Conservation (phyloP, 345 rosid species). For the Gossypioides kirkii region DNA sequence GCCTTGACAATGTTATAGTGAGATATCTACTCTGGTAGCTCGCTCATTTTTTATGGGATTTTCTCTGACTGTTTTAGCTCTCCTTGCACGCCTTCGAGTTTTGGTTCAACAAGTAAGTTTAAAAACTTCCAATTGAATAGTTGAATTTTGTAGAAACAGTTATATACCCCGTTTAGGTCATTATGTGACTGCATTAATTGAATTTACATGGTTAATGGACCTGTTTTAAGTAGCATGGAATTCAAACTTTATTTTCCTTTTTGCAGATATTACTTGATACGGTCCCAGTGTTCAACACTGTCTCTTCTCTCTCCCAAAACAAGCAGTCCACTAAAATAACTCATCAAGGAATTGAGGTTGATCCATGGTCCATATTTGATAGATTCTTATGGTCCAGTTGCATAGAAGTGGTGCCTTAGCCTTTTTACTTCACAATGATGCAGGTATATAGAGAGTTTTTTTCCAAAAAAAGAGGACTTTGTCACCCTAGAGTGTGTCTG, state of each 20-base stretch:
- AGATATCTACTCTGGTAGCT: conserved; percentile 72
- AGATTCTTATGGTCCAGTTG: background rate
- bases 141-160: background rate
- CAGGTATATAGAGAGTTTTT: conserved; percentile 72
- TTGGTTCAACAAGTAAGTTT: conserved; percentile 82
- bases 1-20: conserved; percentile 43
- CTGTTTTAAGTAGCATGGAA: background rate
- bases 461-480: conserved; percentile 49
- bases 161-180: conserved; percentile 2
- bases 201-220: background rate
- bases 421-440: conserved; percentile 8
- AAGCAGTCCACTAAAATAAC: conserved; percentile 71
- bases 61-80: conserved; percentile 61
- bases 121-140: conserved; percentile 5
- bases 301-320: conserved; percentile 55
- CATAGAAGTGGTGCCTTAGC: background rate
- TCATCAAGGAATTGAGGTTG: conserved; percentile 70
- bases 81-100: conserved; percentile 85
- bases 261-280: conserved; percentile 72
- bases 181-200: background rate
- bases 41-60: conserved; percentile 80
- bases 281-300: conserved; percentile 61
- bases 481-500: conserved; percentile 55
- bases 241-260: background rate
- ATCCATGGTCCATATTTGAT: conserved; percentile 8